Conservation (phyloP, 228 moss, liverwort and hornwort species). For the Sphagnum fallax region DNA sequence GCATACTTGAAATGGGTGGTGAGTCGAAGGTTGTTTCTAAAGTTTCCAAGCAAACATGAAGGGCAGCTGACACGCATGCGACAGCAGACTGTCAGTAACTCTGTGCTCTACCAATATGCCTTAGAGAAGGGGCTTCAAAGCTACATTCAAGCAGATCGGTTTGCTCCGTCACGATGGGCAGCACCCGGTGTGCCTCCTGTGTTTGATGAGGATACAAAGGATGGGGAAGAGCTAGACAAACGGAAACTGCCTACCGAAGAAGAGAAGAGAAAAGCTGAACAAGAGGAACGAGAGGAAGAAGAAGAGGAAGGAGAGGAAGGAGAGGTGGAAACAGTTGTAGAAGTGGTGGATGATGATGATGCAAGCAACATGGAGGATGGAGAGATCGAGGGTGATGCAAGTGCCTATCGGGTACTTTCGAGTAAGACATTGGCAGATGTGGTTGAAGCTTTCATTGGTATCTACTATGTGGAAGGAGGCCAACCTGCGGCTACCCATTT, state of each 20-base stretch:
- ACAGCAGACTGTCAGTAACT: constrained; percentile 98
- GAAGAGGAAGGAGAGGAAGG: constrained; percentile 39
- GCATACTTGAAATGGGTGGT: constrained; percentile 99
- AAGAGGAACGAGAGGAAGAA: constrained; percentile 26
- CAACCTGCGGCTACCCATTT: constrained; percentile 91
- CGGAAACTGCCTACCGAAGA: not conserved
- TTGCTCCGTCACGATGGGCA: constrained; percentile 96
- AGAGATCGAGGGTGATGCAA: constrained; percentile 97
- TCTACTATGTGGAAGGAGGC: constrained; percentile 95
- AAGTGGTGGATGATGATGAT: constrained; percentile 71
- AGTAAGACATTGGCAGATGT: constrained; percentile 99
- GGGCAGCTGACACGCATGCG: constrained; percentile 99
- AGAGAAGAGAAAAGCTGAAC: constrained; percentile 20
- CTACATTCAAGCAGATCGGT: constrained; percentile 98
- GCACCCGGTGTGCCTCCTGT: constrained; percentile 99
- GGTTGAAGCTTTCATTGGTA: constrained; percentile 95
- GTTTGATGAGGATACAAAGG: constrained; percentile 95
- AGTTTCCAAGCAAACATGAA: constrained; percentile 92
- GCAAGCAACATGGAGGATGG: constrained; percentile 88
- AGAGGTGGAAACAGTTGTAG: constrained; percentile 36
- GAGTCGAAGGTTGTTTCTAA: constrained; percentile 88
- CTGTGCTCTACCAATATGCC: constrained; percentile 87
- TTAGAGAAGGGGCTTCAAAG: constrained; percentile 89
- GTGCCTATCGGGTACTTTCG: constrained; percentile 96
- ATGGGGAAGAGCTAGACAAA: constrained; percentile 56